A percentile compares a stretch with the other conserved stretches of the same genome.
Conservation (phyloP, 768 basidiomycete species). For the Auriscalpium orientale region DNA sequence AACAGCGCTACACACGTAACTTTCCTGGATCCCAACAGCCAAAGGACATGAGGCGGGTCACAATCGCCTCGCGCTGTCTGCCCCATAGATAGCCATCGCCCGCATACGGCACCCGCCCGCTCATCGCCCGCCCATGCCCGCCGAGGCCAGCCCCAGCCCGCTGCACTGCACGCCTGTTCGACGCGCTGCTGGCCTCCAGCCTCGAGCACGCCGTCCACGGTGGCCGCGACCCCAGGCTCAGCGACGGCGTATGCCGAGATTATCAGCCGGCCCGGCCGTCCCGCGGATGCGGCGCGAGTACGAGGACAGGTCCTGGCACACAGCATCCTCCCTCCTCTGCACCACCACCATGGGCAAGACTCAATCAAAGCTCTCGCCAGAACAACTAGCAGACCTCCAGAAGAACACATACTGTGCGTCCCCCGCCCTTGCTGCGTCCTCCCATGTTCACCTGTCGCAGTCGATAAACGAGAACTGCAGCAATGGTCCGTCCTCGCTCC, state of each 20-base stretch:
- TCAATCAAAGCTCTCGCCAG: slow-evolving; percentile 89
- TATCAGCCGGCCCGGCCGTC: not conserved
- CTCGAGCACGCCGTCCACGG: too few species aligned
- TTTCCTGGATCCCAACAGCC: slow-evolving; percentile 3
- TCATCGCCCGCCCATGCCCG: not conserved
- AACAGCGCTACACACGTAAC: slow-evolving; percentile 4
- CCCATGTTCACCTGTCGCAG: slow-evolving; percentile 32
- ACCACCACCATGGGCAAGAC: slow-evolving; percentile 83
- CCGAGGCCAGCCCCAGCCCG: too few species aligned
- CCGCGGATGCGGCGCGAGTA: not conserved
- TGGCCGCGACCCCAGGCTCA: too few species aligned
- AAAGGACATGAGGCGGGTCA: slow-evolving; percentile 1
- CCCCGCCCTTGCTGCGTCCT: slow-evolving; percentile 1
- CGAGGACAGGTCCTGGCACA: not conserved
- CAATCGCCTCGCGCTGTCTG: not conserved
- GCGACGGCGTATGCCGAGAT: not conserved
- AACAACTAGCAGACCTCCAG: slow-evolving; percentile 91
- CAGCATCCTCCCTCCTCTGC: not conserved
- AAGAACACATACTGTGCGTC: slow-evolving; percentile 93
- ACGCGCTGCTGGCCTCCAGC: too few species aligned
- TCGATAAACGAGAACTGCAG: slow-evolving; percentile 95
- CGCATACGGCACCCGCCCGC: not conserved
- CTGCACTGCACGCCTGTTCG: too few species aligned
- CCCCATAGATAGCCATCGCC: not conserved
- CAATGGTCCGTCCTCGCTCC: slow-evolving; percentile 58